A percentile compares a stretch with the other conserved stretches of the same genome.
Conservation (phyloP, 768 basidiomycete species). For the Mycena capillaripes region DNA sequence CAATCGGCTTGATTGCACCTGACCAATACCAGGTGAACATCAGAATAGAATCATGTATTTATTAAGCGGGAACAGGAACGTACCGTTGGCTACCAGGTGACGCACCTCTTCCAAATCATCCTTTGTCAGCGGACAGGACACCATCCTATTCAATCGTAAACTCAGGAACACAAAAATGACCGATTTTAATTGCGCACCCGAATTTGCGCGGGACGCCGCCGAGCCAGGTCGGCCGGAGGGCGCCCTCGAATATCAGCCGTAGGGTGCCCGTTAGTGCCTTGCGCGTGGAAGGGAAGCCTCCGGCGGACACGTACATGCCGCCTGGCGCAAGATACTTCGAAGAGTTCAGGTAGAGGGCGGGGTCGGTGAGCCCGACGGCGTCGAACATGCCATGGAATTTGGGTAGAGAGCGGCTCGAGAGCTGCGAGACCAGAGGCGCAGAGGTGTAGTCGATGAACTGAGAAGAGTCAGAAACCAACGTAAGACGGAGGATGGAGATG, state of each 20-base stretch:
- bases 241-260: conserved; percentile 48
- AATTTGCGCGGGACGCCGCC: conserved; percentile 65
- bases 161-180: conserved; percentile 32
- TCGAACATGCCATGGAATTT: conserved; percentile 74
- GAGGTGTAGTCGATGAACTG: conserved; percentile 76
- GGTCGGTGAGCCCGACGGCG: conserved; percentile 63
- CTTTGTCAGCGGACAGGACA: conserved; percentile 34
- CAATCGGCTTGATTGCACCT: conserved; percentile 66
- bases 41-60: not conserved
- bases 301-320: conserved; percentile 68
- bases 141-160: not conserved
- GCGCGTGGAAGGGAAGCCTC: conserved; percentile 54
- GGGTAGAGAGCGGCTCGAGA: conserved; percentile 56
- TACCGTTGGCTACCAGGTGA: conserved; percentile 59
- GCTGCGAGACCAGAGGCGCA: conserved; percentile 58
- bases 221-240: conserved; percentile 59
- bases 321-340: conserved; percentile 65
- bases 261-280: conserved; percentile 49
- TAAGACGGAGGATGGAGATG: not conserved
- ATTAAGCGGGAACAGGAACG: not conserved
- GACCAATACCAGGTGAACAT: not conserved
- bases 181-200: conserved; percentile 40
- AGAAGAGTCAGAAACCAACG: not conserved
- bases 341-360: conserved; percentile 62
- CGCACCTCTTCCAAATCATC: conserved; percentile 54